Percentiles rank a stretch among this genome's conserved stretches.
Conservation (phyloP, 2,329 filamentous ascomycete genomes). For the Sphaerulina populicola region DNA sequence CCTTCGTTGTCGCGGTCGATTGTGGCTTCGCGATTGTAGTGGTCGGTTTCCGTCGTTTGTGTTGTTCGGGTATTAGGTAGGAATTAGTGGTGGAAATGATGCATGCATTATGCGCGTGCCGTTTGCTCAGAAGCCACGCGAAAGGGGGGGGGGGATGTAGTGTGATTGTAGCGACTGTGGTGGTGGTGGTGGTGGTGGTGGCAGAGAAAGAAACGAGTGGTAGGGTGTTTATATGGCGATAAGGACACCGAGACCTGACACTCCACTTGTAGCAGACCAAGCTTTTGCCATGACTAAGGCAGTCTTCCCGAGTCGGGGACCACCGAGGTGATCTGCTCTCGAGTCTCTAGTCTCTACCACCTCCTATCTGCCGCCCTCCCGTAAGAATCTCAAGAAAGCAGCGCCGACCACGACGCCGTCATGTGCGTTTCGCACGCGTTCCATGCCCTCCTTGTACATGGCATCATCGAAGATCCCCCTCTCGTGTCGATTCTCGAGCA, state of each 20-base stretch:
- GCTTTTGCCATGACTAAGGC: too few relatives aligned
- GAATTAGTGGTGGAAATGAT: background rate
- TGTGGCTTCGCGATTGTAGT: background rate
- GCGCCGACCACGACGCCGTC: slow-evolving; percentile 69
- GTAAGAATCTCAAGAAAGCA: slow-evolving; percentile 68
- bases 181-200: background rate
- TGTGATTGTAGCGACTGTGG: slow-evolving; percentile 1
- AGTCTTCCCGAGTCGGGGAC: too few relatives aligned
- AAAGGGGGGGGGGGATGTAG: background rate
- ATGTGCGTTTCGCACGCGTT: slow-evolving; percentile 57
- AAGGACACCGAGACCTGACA: too few relatives aligned
- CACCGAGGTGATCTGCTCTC: too few relatives aligned
- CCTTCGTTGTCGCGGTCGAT: background rate
- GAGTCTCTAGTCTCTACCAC: too few relatives aligned
- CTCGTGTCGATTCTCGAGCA: slow-evolving; percentile 56
- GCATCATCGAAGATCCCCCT: slow-evolving; percentile 62
- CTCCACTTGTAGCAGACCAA: too few relatives aligned
- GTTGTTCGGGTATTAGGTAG: background rate
- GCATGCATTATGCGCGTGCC: slow-evolving; percentile 8
- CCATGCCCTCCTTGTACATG: slow-evolving; percentile 59
- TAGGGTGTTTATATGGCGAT: too few relatives aligned
- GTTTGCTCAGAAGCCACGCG: background rate
- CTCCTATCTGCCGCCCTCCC: too few relatives aligned
- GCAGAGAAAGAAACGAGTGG: background rate
- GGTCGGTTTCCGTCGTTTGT: background rate